Evolutionary conservation across 139 green algal species (phyloP), one percentile per base, ranked within the genome.

Genomic region (Penium margaritaceum): DNA sequence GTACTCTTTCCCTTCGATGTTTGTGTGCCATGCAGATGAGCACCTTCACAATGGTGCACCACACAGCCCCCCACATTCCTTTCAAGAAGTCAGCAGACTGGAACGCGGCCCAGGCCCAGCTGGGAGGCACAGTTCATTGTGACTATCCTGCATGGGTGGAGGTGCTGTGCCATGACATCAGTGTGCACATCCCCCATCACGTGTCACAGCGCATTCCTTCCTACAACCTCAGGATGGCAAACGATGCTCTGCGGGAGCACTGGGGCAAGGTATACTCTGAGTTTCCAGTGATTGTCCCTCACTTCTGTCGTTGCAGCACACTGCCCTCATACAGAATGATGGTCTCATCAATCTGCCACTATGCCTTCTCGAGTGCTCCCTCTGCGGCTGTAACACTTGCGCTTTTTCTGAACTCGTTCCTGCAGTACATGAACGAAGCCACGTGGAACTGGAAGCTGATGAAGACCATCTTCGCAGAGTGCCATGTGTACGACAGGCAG

Each of bases 31-130:
- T 67, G 41, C 68, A 75, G 68, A 81, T 81, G 74, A 88, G 67
- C 81, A 96, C 92, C 55, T 98, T 98, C 88, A 98, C 93, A 0
- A 83, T 98, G 41, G 87, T 97, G 43, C 93, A 98, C 87, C 93
- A 98, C 89, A 98, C 93, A 2, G 91, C 93, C 17, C 92, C 90
- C 2, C 92, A 98, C 84, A 98, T 98, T 80, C 92, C 93, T 66
- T 98, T 98, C 90, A 96, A 95, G 87, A 72, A 79, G 19, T 85
- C 88, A 0, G 66, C 77, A 15, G 80, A 92, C 54, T 98, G 93
- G 93, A 93, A 97, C 41, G 87, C 89, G 3, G 92, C 91, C 35
- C 86, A 96, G 83, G 90, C 89, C n/a, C 91, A 95, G 85, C 85
- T 94, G 19, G 79, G 79, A 4, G 93, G 93, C 79, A 97, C 93